Conservation (phyloP, 345 rosid genomes). For the Sonneratia caseolaris region DNA sequence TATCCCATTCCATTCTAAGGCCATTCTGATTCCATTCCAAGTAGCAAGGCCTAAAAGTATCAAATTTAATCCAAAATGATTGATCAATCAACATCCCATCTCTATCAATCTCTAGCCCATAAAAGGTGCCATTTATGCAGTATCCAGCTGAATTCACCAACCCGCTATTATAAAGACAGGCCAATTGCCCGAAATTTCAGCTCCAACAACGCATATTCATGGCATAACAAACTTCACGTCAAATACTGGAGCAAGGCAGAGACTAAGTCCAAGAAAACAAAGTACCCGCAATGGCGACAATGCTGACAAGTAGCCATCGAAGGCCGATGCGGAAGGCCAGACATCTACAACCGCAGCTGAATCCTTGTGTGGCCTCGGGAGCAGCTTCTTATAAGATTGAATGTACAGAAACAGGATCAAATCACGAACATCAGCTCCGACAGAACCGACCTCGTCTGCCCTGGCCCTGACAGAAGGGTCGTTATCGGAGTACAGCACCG, state of each 20-base stretch:
- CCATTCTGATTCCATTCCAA: too few species aligned
- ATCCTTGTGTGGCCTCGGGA: constrained; percentile 91
- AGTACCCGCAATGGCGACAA: constrained; percentile 89
- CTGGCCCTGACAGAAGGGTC: constrained; percentile 57
- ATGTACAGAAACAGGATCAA: constrained; percentile 75
- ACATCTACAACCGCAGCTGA: constrained; percentile 92
- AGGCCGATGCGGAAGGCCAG: constrained; percentile 98
- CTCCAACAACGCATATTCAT: not conserved
- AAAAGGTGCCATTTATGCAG: not conserved
- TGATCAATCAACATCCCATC: not conserved
- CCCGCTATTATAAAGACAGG: not conserved
- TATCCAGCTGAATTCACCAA: not conserved
- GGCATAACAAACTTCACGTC: not conserved
- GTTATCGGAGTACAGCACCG: constrained; percentile 68
- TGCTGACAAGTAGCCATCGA: constrained; percentile 92
- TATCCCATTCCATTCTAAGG: too few species aligned
- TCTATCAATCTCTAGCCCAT: not conserved
- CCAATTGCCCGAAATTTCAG: not conserved
- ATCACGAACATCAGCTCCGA: constrained; percentile 81
- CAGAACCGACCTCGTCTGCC: constrained; percentile 46
- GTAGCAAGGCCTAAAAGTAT: not conserved
- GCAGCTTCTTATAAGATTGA: constrained; percentile 86
- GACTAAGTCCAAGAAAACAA: not conserved
- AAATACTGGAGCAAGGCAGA: not conserved
- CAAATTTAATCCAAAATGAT: not conserved